phyloP scores from a whole-genome alignment of 306 rosid species.

The Lotus japonicus region DNA sequence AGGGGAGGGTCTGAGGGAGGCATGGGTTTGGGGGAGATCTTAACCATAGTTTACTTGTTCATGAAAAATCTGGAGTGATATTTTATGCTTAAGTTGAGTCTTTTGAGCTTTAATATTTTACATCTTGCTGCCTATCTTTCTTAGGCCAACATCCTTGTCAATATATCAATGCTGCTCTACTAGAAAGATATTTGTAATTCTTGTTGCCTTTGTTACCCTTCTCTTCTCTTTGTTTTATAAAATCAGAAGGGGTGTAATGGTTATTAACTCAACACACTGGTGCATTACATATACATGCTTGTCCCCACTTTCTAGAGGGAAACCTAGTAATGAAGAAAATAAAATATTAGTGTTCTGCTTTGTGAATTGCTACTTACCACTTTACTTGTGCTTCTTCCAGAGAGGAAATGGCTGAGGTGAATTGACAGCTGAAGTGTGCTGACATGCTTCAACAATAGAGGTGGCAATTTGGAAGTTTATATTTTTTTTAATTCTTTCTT shows the following conservation, averaged over 20 bases:
- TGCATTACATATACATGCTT: not conserved
- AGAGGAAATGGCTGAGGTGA: conserved; percentile 87
- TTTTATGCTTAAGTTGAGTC: not conserved
- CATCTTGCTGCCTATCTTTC: not conserved
- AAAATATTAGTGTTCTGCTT: not conserved
- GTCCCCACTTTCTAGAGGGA: not conserved
- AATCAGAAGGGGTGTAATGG: not conserved
- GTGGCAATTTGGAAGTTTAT: conserved; percentile 17
- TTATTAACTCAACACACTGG: not conserved
- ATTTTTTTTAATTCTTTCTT: conserved; percentile 25
- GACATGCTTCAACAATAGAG: conserved; percentile 17
- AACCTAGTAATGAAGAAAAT: not conserved
- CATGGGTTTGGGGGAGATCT: not conserved
- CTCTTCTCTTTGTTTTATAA: not conserved
- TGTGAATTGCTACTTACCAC: conserved; percentile 15
- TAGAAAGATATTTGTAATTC: not conserved
- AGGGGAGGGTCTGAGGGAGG: too few species aligned
- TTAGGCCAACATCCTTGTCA: not conserved
- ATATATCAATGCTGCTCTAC: not conserved
- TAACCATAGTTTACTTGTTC: not conserved
- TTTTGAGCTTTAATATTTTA: conserved; percentile 4
- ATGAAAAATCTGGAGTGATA: not conserved
- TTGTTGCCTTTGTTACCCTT: not conserved
- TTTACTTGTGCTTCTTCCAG: conserved; percentile 47
- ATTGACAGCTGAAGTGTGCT: conserved; percentile 19